A percentile compares a stretch with the other conserved stretches of the same genome.
Conservation (phyloP, 2,329 filamentous ascomycete genomes). For the Amauroascus verrucosus region DNA sequence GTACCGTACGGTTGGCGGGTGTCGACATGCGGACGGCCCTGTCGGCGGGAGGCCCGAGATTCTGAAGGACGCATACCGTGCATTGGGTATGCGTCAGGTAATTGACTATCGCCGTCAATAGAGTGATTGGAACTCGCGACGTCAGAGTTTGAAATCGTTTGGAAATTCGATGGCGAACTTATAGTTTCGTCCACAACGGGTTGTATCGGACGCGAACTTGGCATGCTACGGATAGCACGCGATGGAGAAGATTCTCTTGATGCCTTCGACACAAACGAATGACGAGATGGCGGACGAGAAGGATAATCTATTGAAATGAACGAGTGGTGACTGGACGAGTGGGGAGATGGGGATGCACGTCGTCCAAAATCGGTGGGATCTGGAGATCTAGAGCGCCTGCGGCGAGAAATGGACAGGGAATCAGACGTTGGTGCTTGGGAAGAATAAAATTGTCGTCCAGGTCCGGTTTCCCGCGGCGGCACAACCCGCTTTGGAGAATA, state of each 20-base stretch:
- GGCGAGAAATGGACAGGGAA: constrained; percentile 20
- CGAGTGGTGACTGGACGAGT: constrained; percentile 18
- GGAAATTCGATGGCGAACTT: constrained; percentile 28
- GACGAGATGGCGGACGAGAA: constrained; percentile 28
- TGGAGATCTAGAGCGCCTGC: constrained; percentile 28
- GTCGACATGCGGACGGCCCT: constrained; percentile 34
- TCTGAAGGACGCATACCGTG: constrained; percentile 29
- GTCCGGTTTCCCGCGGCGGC: constrained; percentile 27
- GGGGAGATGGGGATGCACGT: constrained; percentile 1
- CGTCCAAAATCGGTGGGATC: constrained; percentile 12
- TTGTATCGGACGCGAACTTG: constrained; percentile 23
- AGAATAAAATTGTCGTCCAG: constrained; percentile 23
- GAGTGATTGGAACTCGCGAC: constrained; percentile 23
- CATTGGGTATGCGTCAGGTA: constrained; percentile 27
- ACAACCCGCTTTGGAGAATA: constrained; percentile 25
- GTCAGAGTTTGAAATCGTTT: constrained; percentile 26
- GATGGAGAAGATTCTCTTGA: constrained; percentile 28
- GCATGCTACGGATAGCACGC: constrained; percentile 21
- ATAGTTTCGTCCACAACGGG: constrained; percentile 22
- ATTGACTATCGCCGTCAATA: constrained; percentile 25
- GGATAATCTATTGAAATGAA: constrained; percentile 23
- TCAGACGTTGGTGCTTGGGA: constrained; percentile 19
- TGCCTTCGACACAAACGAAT: constrained; percentile 25
- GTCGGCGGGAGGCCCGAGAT: constrained; percentile 26
- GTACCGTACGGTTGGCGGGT: constrained; percentile 42